phyloP scores from a whole-genome alignment of 2,329 filamentous ascomycete species.

The Claviceps sorghi region DNA sequence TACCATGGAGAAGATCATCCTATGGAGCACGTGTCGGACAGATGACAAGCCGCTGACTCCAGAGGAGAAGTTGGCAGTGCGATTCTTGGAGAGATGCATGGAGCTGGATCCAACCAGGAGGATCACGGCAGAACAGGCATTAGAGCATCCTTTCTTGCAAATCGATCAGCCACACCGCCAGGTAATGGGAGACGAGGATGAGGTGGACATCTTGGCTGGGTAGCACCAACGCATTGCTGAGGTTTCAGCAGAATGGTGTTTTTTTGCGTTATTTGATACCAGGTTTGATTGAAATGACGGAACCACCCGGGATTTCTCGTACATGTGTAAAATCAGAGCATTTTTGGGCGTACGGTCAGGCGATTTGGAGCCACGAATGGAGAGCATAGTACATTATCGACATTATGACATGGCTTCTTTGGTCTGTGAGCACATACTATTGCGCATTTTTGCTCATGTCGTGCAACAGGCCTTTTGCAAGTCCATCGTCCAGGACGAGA shows the following conservation, averaged over 20 bases:
- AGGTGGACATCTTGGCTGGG: constrained; percentile 34
- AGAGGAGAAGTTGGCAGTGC: constrained; percentile 59
- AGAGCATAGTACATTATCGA: background rate
- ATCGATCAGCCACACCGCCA: constrained; percentile 16
- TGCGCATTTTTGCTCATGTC: background rate
- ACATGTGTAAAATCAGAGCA: background rate
- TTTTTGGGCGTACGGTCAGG: background rate
- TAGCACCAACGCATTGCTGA: constrained; percentile 7
- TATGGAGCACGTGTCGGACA: constrained; percentile 80
- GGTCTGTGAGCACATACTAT: background rate
- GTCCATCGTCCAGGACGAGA: background rate
- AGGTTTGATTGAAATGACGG: background rate
- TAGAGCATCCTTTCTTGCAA: constrained; percentile 56
- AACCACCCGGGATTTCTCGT: background rate
- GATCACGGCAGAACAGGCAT: constrained; percentile 60
- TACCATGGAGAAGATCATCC: constrained; percentile 78
- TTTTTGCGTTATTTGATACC: background rate
- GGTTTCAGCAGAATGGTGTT: background rate
- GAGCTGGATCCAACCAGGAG: constrained; percentile 61
- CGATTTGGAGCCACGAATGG: background rate
- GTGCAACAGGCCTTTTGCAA: background rate
- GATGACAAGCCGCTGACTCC: constrained; percentile 40
- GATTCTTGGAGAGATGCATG: constrained; percentile 57
- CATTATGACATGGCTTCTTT: background rate
- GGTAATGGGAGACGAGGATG: constrained; percentile 31